Conservation (phyloP, 805 yeast genomes). For the Candida boidinii region DNA sequence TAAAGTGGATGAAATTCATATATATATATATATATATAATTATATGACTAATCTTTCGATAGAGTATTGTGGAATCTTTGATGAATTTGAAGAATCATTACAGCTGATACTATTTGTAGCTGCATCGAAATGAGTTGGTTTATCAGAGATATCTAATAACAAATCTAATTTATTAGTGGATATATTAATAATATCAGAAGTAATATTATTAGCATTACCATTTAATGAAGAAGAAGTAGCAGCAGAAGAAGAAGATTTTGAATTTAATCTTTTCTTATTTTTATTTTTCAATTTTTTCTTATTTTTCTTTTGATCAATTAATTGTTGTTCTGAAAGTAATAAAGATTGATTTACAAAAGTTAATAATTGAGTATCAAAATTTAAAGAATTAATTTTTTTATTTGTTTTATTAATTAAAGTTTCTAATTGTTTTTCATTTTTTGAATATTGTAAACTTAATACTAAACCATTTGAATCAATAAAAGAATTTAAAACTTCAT, state of each 20-base stretch:
- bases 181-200: too few species aligned
- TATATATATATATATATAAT: constrained; percentile 1
- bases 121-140: background rate
- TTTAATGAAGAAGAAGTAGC: too few species aligned
- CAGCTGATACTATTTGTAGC: constrained; percentile 4
- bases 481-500: constrained; percentile 53
- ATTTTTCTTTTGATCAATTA: constrained; percentile 21
- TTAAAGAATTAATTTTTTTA: constrained; percentile 24
- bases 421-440: constrained; percentile 34
- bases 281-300: constrained; percentile 6
- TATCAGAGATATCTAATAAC: background rate
- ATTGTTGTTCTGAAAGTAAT: constrained; percentile 12
- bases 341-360: constrained; percentile 39
- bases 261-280: background rate
- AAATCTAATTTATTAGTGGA: too few species aligned
- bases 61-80: constrained; percentile 48
- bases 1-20: too few species aligned
- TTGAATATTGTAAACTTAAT: constrained; percentile 51
- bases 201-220: too few species aligned
- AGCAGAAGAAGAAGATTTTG: too few species aligned
- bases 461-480: constrained; percentile 65
- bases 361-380: constrained; percentile 33
- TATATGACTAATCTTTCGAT: constrained; percentile 38
- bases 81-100: too few species aligned
- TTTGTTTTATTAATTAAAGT: constrained; percentile 41